Base-by-base conservation (phyloP, 2,329 filamentous ascomycete species). In the Penicillium sp. region DNA sequence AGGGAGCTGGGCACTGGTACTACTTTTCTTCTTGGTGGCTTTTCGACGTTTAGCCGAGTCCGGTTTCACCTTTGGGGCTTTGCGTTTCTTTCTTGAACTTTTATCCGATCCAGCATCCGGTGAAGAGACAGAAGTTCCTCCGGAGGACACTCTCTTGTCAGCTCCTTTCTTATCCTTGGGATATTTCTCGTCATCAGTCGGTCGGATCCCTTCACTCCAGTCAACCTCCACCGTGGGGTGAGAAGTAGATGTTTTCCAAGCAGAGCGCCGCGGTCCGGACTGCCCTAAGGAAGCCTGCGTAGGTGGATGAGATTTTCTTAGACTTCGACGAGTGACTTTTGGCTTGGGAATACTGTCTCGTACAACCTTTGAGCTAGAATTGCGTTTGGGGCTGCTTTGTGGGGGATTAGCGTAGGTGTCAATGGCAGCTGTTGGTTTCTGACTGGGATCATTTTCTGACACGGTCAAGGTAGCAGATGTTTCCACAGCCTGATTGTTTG, bases 161-260 rank as follows among this genome's bases (percentile, higher is more conserved):
- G 22, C 12, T 12, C 53, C 45, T 22, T 55, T 60, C 6, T 37
- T n/a, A n/a, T 6, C 22, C 40, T 38, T 51, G 6, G 22, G n/a
- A 33, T 56, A 57, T 28, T 64, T 59, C 15, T 65, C 67, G 7
- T 66, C 65, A 13, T 70, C 67, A 35, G 68, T 75, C 28, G 67
- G 68, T 15, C 72, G 68, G 40, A 75, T 62, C 33, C 72, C 72
- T 65, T 76, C 72, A 51, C 72, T 70, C 73, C 72, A 75, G 53
- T 76, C 71, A 15, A 76, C 68, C 17, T 65, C 58, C 4, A 44
- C 53, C 44, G 68, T 67, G 6, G 60, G 54, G 13, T 60, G 58
- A 4, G 62, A 35, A 44, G 56, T 68, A 56, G 71, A 65, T 10
- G 55, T 61, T 17, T 70, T 71, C 37, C 58, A 68, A 13, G 59